Percentiles rank a stretch among this genome's conserved stretches.
phyloP scores from a whole-genome alignment of 768 basidiomycete genomes.

The Gautieria morchelliformis region DNA sequence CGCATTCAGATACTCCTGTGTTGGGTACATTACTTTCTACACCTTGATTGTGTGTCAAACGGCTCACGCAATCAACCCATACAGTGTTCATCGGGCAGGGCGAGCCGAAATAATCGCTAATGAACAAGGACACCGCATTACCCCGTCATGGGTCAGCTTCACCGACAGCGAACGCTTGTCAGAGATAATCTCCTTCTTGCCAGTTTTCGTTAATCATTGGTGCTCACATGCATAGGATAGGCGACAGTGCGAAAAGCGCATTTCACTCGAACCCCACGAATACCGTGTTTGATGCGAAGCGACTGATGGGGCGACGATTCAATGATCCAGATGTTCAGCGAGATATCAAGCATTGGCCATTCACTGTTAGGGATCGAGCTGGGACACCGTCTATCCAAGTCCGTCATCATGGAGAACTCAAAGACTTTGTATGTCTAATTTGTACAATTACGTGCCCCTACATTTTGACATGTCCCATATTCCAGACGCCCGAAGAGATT shows the following conservation, averaged over 20 bases:
- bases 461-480: too few relatives aligned
- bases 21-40: slow-evolving; percentile 5
- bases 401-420: slow-evolving; percentile 30
- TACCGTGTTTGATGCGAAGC: slow-evolving; percentile 40
- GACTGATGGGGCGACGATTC: slow-evolving; percentile 26
- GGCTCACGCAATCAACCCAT: not conserved
- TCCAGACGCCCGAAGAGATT: slow-evolving; percentile 84
- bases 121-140: slow-evolving; percentile 15
- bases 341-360: slow-evolving; percentile 31
- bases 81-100: not conserved
- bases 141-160: slow-evolving; percentile 12
- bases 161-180: slow-evolving; percentile 6
- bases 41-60: not conserved
- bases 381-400: slow-evolving; percentile 34
- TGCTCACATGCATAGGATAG: slow-evolving; percentile 20
- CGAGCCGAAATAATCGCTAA: slow-evolving; percentile 9
- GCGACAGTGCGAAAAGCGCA: slow-evolving; percentile 46
- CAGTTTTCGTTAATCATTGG: slow-evolving; percentile 11
- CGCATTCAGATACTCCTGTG: slow-evolving; percentile 9
- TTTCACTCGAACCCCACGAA: slow-evolving; percentile 36
- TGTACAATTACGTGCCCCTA: too few relatives aligned
- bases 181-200: slow-evolving; percentile 6
- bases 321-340: slow-evolving; percentile 29
- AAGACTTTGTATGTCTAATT: slow-evolving; percentile 27
- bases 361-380: slow-evolving; percentile 29